phyloP scores from a whole-genome alignment of 208 protist genomes.

The Acanthamoeba royreba region DNA sequence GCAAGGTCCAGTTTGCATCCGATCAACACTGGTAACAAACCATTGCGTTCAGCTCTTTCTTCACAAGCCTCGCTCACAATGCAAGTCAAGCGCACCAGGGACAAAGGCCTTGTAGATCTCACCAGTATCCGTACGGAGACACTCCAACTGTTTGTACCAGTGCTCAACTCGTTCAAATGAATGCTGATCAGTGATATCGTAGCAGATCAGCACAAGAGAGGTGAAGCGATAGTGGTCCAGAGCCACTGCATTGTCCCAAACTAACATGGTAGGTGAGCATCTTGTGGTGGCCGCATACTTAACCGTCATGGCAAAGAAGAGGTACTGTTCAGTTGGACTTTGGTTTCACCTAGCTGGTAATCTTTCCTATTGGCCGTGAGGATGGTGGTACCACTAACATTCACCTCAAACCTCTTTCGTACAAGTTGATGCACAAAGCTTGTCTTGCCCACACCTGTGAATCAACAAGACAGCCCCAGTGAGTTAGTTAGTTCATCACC shows the following conservation, averaged over 20 bases:
- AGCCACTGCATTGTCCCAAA: conserved; percentile 42
- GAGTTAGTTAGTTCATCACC: too few relatives aligned
- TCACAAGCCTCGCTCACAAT: too few relatives aligned
- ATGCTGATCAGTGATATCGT: background rate
- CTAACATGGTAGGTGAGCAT: background rate
- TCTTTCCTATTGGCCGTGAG: background rate
- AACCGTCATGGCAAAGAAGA: too few relatives aligned
- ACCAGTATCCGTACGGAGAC: background rate
- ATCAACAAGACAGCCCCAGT: too few relatives aligned
- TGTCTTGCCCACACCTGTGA: background rate
- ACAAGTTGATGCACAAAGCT: background rate
- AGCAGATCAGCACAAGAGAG: background rate
- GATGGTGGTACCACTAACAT: background rate
- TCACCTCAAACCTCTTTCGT: background rate
- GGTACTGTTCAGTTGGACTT: background rate
- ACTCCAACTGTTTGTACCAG: background rate
- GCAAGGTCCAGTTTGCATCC: background rate
- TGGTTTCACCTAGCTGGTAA: background rate
- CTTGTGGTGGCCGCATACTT: too few relatives aligned
- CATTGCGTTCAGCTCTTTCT: too few relatives aligned
- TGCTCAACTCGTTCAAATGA: background rate
- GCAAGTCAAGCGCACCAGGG: background rate
- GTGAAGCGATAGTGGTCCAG: background rate
- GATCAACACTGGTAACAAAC: background rate
- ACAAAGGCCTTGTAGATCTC: background rate